These are phyloP conservation scores for Neurospora sp. DNA, from an alignment of 495 filamentous ascomycete species.

Conservation along the genomic window DNA sequence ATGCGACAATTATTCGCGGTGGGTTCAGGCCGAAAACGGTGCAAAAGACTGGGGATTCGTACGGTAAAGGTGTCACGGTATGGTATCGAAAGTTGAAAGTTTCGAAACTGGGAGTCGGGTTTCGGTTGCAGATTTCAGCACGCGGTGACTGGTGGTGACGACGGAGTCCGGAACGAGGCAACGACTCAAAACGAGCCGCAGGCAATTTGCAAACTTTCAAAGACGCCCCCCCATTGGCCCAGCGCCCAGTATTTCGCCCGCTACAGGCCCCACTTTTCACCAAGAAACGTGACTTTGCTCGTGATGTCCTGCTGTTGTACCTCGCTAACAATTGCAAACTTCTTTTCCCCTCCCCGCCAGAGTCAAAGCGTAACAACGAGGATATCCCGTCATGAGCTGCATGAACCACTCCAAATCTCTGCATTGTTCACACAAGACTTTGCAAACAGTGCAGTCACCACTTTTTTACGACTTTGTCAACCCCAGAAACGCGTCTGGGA, in stretches of 20 bases:
- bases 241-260: neutral
- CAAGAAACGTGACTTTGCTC: constrained; percentile 17
- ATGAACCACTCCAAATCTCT: neutral
- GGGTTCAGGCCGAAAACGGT: neutral
- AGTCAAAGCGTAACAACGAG: neutral
- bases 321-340: neutral
- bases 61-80: neutral
- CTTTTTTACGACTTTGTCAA: neutral
- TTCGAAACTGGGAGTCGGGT: neutral
- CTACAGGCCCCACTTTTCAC: neutral
- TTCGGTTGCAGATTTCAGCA: neutral
- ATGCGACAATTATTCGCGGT: neutral
- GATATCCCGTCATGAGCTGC: neutral
- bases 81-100: neutral
- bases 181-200: neutral
- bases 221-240: neutral
- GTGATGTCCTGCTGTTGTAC: constrained; percentile 8
- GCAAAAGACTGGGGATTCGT: neutral
- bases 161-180: neutral
- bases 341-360: neutral
- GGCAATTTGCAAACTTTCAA: neutral
- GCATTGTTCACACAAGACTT: neutral
- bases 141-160: neutral
- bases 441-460: neutral
- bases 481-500: neutral